phyloP scores from a whole-genome alignment of 2,329 filamentous ascomycete genomes.

The Colletotrichum viniferum region DNA sequence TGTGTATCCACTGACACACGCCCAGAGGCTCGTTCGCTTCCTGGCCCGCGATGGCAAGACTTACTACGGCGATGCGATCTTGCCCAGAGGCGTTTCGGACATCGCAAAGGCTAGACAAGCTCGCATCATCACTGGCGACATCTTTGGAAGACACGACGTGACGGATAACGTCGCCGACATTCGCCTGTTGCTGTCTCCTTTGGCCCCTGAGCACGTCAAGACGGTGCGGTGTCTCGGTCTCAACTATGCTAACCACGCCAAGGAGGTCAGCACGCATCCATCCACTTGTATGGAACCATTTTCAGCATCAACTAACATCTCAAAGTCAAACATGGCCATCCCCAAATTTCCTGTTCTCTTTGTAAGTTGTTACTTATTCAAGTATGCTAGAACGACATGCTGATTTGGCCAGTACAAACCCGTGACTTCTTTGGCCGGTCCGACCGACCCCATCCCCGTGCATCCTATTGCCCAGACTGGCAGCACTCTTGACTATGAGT shows the following conservation, averaged over 20 bases:
- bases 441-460: conserved; percentile 69
- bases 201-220: conserved; percentile 65
- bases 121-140: conserved; percentile 66
- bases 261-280: conserved; percentile 50
- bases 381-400: background rate
- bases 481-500: conserved; percentile 78
- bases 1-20: background rate
- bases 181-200: conserved; percentile 63
- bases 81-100: conserved; percentile 64
- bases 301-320: background rate
- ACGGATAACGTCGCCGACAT: conserved; percentile 65
- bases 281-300: background rate
- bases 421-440: conserved; percentile 67
- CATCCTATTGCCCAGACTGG: conserved; percentile 67
- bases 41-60: conserved; percentile 71
- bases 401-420: conserved; percentile 63
- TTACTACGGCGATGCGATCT: conserved; percentile 77
- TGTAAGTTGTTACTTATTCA: conserved; percentile 42
- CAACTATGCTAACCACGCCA: conserved; percentile 75
- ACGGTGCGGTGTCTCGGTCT: conserved; percentile 74
- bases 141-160: conserved; percentile 68
- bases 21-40: conserved; percentile 74
- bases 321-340: conserved; percentile 65
- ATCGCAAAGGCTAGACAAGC: conserved; percentile 66
- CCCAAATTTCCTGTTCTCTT: conserved; percentile 77